Evolutionary conservation across 1,139 yeast species (phyloP).

Genomic region (Dujonia santamariae): DNA sequence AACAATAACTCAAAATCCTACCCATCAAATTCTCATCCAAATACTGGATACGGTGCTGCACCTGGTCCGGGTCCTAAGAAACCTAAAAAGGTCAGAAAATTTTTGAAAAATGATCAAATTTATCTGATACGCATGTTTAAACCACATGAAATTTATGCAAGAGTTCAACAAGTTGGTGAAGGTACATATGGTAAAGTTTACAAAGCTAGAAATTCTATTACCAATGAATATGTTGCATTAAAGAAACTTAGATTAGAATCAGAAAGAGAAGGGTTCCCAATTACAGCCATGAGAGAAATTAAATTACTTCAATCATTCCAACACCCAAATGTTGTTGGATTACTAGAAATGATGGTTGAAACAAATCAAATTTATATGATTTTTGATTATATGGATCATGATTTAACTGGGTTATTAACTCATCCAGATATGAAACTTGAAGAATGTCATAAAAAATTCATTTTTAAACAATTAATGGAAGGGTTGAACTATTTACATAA

Average conservation of each 20-base stretch:
- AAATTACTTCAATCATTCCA: constrained; percentile 82
- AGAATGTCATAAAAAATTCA: constrained; percentile 69
- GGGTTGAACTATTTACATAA: constrained; percentile 82
- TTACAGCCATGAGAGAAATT: constrained; percentile 91
- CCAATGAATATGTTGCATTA: constrained; percentile 74
- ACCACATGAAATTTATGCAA: constrained; percentile 29
- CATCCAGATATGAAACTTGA: constrained; percentile 67
- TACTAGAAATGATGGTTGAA: constrained; percentile 89
- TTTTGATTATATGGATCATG: constrained; percentile 92
- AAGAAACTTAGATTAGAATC: constrained; percentile 79
- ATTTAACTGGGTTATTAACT: constrained; percentile 79
- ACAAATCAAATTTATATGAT: constrained; percentile 80
- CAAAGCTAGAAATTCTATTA: constrained; percentile 62
- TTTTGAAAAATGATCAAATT: constrained; percentile 24
- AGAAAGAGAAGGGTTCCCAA: constrained; percentile 94
- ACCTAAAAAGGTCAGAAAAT: constrained; percentile 1
- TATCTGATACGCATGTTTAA: constrained; percentile 29
- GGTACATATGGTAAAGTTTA: constrained; percentile 51
- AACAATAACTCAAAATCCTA: constrained; percentile 1
- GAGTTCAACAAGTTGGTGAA: constrained; percentile 48
- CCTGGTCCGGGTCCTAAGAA: constrained; percentile 10
- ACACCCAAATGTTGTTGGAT: constrained; percentile 77
- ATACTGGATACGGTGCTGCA: background rate
- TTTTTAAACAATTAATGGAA: constrained; percentile 72
- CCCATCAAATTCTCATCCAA: no score